phyloP scores from a whole-genome alignment of 2,329 filamentous ascomycete genomes.

The Parasarocladium wereldwijsianum region DNA sequence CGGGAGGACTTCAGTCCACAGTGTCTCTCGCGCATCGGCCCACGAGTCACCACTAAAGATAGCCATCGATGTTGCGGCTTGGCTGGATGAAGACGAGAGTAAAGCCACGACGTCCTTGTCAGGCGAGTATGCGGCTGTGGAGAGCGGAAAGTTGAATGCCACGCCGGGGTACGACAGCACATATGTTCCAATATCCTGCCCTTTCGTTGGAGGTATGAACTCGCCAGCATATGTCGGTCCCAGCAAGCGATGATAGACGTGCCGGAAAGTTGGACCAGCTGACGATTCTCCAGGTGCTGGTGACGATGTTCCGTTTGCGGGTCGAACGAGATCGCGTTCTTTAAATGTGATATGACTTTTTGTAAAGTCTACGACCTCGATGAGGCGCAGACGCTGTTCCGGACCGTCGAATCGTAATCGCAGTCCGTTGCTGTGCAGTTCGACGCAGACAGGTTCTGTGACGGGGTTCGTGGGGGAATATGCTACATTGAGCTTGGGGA shows the following conservation, averaged over 20 bases:
- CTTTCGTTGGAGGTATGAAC: conserved; percentile 54
- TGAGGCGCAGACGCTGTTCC: conserved; percentile 78
- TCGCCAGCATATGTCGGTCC: conserved; percentile 91
- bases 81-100: conserved; percentile 60
- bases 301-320: conserved; percentile 23
- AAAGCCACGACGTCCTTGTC: conserved; percentile 72
- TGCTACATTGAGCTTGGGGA: conserved; percentile 68
- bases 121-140: conserved; percentile 58
- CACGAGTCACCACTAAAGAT: conserved; percentile 85
- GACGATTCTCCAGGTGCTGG: conserved; percentile 18
- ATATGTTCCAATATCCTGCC: conserved; percentile 55
- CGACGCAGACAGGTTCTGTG: conserved; percentile 57
- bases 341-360: conserved; percentile 75
- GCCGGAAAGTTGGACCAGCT: conserved; percentile 62
- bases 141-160: conserved; percentile 78
- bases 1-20: conserved; percentile 64
- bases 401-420: conserved; percentile 86
- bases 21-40: conserved; percentile 60
- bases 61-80: conserved; percentile 72
- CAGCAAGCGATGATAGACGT: conserved; percentile 86
- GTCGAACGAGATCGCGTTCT: conserved; percentile 62
- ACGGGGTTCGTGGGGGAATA: conserved; percentile 69
- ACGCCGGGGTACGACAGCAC: conserved; percentile 89
- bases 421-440: conserved; percentile 72
- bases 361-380: conserved; percentile 83